Evolutionary conservation across 1,139 yeast species (phyloP), one percentile per base, ranked within the genome.

Genomic region (Geotrichum phurueaensis): DNA sequence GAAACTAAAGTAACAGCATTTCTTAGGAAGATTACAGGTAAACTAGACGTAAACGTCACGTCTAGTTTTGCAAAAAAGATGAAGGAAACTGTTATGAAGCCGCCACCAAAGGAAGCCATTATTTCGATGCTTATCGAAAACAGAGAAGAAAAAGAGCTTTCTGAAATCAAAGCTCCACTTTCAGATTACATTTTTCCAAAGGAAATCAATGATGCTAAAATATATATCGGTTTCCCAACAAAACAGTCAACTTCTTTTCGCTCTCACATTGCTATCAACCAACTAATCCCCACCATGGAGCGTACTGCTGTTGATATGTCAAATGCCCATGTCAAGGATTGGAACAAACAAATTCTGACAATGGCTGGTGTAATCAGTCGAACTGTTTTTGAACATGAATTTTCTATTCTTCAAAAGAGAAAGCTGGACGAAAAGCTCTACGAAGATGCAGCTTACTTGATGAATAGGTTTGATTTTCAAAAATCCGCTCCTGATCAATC

Each of bases 241-340:
- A 77, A 76, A 63, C 79, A 76, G 62, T 72, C 76, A 22, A 75
- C 80, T 0, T 74, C 76, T 0, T 60, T 76, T 57, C 68, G 70
- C 54, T 73, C 76, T 1, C 80, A 76, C 62, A 62, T 76, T 4
- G 75, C 77, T 1, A 65, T 77, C 56, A 75, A 74, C 54, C 78
- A 76, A 62, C 65, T 76, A 2, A 75, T 76, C 23, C 79, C 79
- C 1, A 77, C 79, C 1, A 76, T 76, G 77, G 79, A 76, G 62
- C 70, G 79, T 5, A 76, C 79, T 0, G 78, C 78, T 1, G 72
- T 76, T 2, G 79, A 76, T 64, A 74, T 77, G 73, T 75, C 79
- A 1, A 76, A 76, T 59, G 68, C 72, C 10, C 71, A 70, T 59
- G 79, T 76, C 25, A 75, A 73, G 60, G 76, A 74, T 59, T 76